These are phyloP conservation scores for Xylaria intraflava DNA, from an alignment of 495 filamentous ascomycete genomes.

Conservation along the genomic window DNA sequence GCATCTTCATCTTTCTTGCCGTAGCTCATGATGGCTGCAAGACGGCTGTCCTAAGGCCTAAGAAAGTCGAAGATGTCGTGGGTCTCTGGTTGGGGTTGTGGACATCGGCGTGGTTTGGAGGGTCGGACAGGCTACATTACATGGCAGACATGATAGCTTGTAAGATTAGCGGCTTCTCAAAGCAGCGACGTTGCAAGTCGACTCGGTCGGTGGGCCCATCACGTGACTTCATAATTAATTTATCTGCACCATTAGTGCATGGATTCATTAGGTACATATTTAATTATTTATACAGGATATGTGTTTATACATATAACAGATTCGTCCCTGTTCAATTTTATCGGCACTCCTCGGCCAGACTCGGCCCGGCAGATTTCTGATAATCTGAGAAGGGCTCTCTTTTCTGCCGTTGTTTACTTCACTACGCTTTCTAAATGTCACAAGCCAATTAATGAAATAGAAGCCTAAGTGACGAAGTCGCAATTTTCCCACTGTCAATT, in stretches of 20 bases:
- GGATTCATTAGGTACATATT: neutral
- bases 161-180: slow-evolving; percentile 9
- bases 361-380: too few species aligned
- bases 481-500: too few species aligned
- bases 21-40: slow-evolving; percentile 70
- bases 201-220: slow-evolving; percentile 7
- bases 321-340: neutral
- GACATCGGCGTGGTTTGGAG: slow-evolving; percentile 19
- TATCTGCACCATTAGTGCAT: neutral
- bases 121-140: slow-evolving; percentile 15
- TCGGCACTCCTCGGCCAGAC: neutral
- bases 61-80: slow-evolving; percentile 26
- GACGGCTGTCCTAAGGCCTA: slow-evolving; percentile 16
- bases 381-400: too few species aligned
- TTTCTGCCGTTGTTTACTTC: too few species aligned
- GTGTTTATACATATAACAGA: neutral
- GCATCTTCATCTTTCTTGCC: slow-evolving; percentile 98
- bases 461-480: too few species aligned
- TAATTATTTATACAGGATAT: neutral
- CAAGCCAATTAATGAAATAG: too few species aligned
- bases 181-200: slow-evolving; percentile 30
- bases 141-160: slow-evolving; percentile 7
- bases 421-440: too few species aligned
- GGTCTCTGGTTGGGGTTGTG: slow-evolving; percentile 14
- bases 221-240: slow-evolving; percentile 10